Evolutionary conservation across 2,329 filamentous ascomycete species (phyloP).

Genomic region (Hysterium pulicare): DNA sequence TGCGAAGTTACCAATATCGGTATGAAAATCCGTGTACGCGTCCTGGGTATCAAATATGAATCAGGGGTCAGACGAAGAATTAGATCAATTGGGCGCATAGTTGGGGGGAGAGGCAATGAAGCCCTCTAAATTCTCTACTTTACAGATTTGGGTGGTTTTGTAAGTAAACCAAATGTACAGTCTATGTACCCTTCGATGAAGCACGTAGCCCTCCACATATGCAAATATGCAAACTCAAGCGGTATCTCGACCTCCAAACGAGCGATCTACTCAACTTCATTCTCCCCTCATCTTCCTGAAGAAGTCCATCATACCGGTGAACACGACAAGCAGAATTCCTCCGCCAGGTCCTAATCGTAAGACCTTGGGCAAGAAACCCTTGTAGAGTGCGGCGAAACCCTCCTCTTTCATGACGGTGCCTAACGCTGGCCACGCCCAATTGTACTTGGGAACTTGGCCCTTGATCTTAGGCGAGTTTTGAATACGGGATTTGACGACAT

Average conservation of each 20-base stretch:
- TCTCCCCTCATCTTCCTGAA: slow-evolving; percentile 67
- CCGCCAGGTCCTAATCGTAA: slow-evolving; percentile 69
- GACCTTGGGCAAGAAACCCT: slow-evolving; percentile 96
- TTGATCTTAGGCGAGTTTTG: slow-evolving; percentile 85
- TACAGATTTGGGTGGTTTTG: background rate
- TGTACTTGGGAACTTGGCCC: slow-evolving; percentile 89
- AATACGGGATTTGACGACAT: slow-evolving; percentile 97
- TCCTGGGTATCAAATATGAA: too few relatives aligned
- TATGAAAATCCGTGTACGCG: too few relatives aligned
- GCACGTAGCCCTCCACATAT: background rate
- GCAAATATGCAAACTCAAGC: background rate
- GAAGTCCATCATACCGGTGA: slow-evolving; percentile 87
- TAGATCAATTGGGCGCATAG: too few relatives aligned
- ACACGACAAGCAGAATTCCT: slow-evolving; percentile 77
- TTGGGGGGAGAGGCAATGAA: too few relatives aligned
- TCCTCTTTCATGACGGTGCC: slow-evolving; percentile 89
- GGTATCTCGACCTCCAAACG: background rate
- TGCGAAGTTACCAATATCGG: too few relatives aligned
- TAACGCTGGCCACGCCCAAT: slow-evolving; percentile 92
- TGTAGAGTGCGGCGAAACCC: slow-evolving; percentile 88
- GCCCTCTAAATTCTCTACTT: background rate
- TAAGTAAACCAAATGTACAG: background rate
- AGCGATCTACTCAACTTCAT: background rate
- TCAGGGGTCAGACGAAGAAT: too few relatives aligned
- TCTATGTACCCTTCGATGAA: background rate